These are phyloP conservation scores for Galeopsis tetrahit DNA, from an alignment of 257 asterid species.

Conservation along the genomic window DNA sequence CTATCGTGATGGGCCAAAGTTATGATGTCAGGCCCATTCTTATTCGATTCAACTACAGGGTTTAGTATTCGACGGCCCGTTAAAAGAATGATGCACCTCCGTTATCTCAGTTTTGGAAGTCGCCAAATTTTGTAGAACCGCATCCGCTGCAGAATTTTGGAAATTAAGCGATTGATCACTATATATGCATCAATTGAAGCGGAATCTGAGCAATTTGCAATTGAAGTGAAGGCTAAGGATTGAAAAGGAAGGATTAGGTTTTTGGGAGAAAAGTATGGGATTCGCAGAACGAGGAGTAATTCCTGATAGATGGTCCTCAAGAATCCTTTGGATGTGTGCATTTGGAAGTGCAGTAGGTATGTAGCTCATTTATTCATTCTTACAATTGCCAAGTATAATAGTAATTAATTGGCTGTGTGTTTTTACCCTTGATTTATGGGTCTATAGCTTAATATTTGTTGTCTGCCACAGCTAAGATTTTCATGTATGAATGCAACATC, in stretches of 20 bases:
- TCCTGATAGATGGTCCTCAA: constrained; percentile 85
- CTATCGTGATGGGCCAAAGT: not conserved
- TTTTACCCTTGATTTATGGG: not conserved
- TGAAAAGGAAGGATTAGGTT: not conserved
- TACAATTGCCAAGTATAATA: not conserved
- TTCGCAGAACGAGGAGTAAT: constrained; percentile 78
- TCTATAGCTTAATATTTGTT: not conserved
- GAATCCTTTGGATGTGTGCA: constrained; percentile 82
- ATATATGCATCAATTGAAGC: not conserved
- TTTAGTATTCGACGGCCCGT: not conserved
- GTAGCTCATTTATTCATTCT: constrained; percentile 10
- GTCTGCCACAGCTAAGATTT: constrained; percentile 19
- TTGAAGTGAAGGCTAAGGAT: not conserved
- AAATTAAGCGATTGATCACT: constrained; percentile 3
- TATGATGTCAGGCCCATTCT: not conserved
- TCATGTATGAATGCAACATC: constrained; percentile 7
- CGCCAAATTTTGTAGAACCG: not conserved
- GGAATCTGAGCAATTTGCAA: not conserved
- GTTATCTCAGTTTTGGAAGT: not conserved
- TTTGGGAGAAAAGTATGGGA: constrained; percentile 62
- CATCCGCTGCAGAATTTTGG: not conserved
- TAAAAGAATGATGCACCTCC: not conserved
- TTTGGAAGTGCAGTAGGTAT: constrained; percentile 89
- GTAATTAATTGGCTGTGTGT: constrained; percentile 1
- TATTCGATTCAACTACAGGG: not conserved